phyloP scores from a whole-genome alignment of 148 eudicot genomes.

The Vaccinium darrowii region DNA sequence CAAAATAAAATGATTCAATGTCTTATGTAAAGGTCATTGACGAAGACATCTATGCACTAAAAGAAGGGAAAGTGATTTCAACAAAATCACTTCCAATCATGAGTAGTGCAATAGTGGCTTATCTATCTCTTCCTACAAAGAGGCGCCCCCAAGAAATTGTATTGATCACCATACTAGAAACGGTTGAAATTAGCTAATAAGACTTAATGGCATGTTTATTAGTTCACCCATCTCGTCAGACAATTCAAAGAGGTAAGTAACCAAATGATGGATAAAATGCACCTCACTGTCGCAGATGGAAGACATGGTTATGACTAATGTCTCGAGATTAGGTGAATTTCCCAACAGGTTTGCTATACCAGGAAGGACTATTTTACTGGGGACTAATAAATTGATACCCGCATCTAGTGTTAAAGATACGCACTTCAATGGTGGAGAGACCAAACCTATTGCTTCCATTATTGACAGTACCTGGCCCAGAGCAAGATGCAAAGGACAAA shows the following conservation, averaged over 20 bases:
- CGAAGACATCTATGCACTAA: not conserved
- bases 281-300: not conserved
- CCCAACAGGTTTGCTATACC: not conserved
- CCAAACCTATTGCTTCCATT: not conserved
- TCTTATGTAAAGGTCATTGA: not conserved
- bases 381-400: not conserved
- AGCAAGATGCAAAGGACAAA: not conserved
- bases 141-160: not conserved
- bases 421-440: not conserved
- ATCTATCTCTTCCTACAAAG: not conserved
- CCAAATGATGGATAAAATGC: not conserved
- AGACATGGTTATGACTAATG: not conserved
- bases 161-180: not conserved
- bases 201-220: not conserved
- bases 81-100: not conserved
- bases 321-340: not conserved
- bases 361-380: not conserved
- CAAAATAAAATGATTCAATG: not conserved
- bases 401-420: not conserved
- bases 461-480: not conserved
- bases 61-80: not conserved
- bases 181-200: not conserved
- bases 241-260: not conserved
- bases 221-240: not conserved
- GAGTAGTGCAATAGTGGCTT: not conserved